Evolutionary conservation across 805 yeast species (phyloP), one percentile per base, ranked within the genome.

Genomic region (Ogataea degrootiae): DNA sequence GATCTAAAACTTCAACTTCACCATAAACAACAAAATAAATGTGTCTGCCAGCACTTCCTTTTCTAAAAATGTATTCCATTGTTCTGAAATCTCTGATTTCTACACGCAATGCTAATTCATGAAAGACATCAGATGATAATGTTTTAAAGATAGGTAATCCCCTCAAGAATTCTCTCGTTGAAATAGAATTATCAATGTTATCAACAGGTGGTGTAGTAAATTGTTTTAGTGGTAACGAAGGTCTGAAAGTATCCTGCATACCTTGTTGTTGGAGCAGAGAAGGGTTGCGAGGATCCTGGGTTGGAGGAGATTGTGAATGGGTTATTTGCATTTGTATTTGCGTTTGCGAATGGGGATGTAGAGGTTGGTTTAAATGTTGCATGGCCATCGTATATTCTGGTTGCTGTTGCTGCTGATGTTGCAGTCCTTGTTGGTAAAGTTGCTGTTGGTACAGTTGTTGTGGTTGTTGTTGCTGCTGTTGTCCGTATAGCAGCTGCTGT

Each of bases 1-100:
- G 54, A 43, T 63, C 55, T 8, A 84, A 49, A 0, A 84, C 87
- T 60, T 86, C 91, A 5, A 84, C 87, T 55, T 80, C 83, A 9
- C 94, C 94, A 53, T 69, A 72, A 8, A 82, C 76, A 23, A 85
- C 74, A 57, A 85, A 83, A 60, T 74, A 85, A 26, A 86, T 79
- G 52, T 84, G 88, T 23, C 80, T 70, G 5, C 85, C 87, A 1
- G 56, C 46, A 43, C 80, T 83, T 37, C 83, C 83, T 57, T 83
- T 80, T 39, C 70, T 71, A 49, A 85, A 74, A 39, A 85, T 75
- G 55, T 73, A 75, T 55, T 83, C 82, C 66, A 79, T 82, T 1
- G 87, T 77, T 21, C 72, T 70, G 54, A 64, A 75, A 49, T 71
- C 64, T 44, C 67, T 57, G 15, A 86, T 79, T 53, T 83, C 88